Percentiles rank a stretch among this genome's conserved stretches.
These are phyloP conservation scores for Lineolata rhizophorae DNA, from an alignment of 495 filamentous ascomycete genomes.

Conservation along the genomic window DNA sequence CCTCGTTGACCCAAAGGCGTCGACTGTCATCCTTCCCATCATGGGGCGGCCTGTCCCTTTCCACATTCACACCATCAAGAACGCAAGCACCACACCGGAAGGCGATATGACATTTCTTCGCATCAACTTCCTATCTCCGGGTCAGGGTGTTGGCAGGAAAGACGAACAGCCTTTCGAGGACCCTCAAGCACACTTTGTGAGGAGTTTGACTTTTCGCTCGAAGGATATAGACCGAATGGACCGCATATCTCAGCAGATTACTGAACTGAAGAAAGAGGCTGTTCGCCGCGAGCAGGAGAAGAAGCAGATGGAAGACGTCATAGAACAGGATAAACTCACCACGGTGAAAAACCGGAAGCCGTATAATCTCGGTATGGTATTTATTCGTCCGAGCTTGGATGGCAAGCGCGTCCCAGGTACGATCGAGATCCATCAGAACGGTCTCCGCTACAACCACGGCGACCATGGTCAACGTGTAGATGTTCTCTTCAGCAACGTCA, in stretches of 20 bases:
- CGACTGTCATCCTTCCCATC: slow-evolving; percentile 79
- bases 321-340: slow-evolving; percentile 91
- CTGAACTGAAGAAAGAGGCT: slow-evolving; percentile 77
- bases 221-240: slow-evolving; percentile 71
- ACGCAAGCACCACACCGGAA: slow-evolving; percentile 33
- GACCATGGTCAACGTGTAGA: slow-evolving; percentile 69
- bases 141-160: slow-evolving; percentile 92
- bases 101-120: slow-evolving; percentile 82
- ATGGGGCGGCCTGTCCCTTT: slow-evolving; percentile 97
- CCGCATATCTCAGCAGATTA: slow-evolving; percentile 73
- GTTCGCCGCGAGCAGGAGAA: slow-evolving; percentile 88
- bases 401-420: slow-evolving; percentile 89
- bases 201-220: slow-evolving; percentile 84
- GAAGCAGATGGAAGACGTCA: slow-evolving; percentile 99
- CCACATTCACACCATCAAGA: slow-evolving; percentile 98
- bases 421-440: slow-evolving; percentile 95
- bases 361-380: slow-evolving; percentile 68
- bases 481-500: slow-evolving; percentile 93
- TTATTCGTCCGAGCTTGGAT: slow-evolving; percentile 82
- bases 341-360: slow-evolving; percentile 50
- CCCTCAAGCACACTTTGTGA: slow-evolving; percentile 79
- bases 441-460: slow-evolving; percentile 89
- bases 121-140: slow-evolving; percentile 93
- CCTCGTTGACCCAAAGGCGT: slow-evolving; percentile 73
- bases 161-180: slow-evolving; percentile 99